A percentile compares a stretch with the other conserved stretches of the same genome.
Evolutionary conservation across 1,284 basidiomycete genomes (phyloP).

Genomic region (Heterobasidion occidentale): DNA sequence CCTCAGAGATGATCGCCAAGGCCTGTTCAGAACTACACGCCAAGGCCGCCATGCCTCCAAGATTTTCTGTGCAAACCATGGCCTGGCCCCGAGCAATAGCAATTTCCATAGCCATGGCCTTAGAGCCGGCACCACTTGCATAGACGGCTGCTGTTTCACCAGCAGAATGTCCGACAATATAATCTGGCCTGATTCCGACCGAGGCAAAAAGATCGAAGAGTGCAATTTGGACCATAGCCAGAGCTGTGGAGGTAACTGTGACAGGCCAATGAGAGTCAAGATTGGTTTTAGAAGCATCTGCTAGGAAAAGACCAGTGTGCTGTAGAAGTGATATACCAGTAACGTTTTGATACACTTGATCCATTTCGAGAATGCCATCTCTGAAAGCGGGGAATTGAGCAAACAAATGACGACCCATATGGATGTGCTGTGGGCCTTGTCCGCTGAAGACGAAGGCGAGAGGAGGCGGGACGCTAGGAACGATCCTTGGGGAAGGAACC

Average conservation of each 20-base stretch:
- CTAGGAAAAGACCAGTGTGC: conserved; percentile 23
- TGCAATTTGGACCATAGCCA: conserved; percentile 37
- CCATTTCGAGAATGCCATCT: conserved; percentile 25
- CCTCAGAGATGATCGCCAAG: conserved; percentile 14
- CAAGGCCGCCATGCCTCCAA: conserved; percentile 33
- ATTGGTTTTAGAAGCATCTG: conserved; percentile 4
- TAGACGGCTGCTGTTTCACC: conserved; percentile 36
- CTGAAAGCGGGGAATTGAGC: conserved; percentile 25
- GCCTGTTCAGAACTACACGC: conserved; percentile 22
- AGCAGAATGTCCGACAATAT: conserved; percentile 32
- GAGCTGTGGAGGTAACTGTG: conserved; percentile 25
- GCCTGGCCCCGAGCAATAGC: conserved; percentile 29
- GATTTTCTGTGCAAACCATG: conserved; percentile 25
- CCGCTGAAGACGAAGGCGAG: conserved; percentile 33
- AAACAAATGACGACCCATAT: conserved; percentile 35
- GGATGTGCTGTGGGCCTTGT: conserved; percentile 32
- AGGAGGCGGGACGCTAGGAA: conserved; percentile 17
- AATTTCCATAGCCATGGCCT: conserved; percentile 30
- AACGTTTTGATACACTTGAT: conserved; percentile 19
- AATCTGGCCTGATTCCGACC: conserved; percentile 27
- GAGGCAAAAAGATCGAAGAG: conserved; percentile 29
- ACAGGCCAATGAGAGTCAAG: conserved; percentile 26
- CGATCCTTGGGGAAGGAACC: conserved; percentile 12
- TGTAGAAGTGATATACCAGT: conserved; percentile 27
- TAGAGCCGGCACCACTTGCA: conserved; percentile 31